Evolutionary conservation across 768 basidiomycete species (phyloP), one percentile per base, ranked within the genome.

Genomic region (Calocybe cyanea): DNA sequence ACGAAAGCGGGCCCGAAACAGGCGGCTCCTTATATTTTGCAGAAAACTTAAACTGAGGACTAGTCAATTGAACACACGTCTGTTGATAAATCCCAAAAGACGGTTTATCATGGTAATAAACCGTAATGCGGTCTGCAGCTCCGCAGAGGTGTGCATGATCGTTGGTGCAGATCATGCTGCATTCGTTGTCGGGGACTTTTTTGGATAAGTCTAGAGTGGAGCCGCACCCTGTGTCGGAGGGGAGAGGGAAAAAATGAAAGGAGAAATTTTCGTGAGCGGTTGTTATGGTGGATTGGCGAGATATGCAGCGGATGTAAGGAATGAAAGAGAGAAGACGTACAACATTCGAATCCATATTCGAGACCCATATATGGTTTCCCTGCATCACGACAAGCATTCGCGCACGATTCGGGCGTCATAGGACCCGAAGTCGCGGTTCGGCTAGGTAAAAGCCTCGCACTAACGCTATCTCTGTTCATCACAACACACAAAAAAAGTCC

Each of bases 331-430:
- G 38, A 4, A 15, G 38, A 41, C 53, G 30, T 43, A 57, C 55
- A 57, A 36, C 55, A 57, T 31, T 55, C 53, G 7, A 39, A 38
- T n/a, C 43, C 38, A 20, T 41, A 55, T 44, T 57, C 55, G 5
- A 55, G 21, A 4, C 55, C 53, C 17, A 34, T 44, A 23, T 43
- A 48, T 7, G 41, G 24, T 20, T 41, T 51, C 6, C 55, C 55
- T 9, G 33, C 35, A 15, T 24, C 32, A 28, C 42, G n/a, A 36
- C 55, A 56, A 19, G 52, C 53, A 38, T 51, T 46, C 3, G 38
- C 19, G 31, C 55, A 54, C 7, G 36, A 34, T n/a, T 43, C 51
- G 7, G 48, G 38, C n/a, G 52, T 54, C 15, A 31, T 20, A 18
- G 41, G 44, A 11, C 49, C 53, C 9, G 41, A 38, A 6, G 52